Conservation (phyloP, 1,139 yeast species). For the Taphrina communis region DNA sequence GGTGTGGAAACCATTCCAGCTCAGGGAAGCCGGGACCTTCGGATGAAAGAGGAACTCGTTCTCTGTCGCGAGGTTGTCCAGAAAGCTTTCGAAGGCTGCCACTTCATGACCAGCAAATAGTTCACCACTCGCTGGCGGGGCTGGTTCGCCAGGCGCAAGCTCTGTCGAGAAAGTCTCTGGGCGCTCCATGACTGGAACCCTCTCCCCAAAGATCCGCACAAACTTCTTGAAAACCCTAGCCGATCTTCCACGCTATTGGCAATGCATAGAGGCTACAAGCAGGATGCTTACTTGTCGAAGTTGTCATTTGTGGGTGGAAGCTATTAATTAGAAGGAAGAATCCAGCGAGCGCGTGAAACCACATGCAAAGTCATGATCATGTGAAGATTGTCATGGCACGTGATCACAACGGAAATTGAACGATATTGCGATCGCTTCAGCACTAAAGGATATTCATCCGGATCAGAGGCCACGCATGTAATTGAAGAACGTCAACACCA, state of each 20-base stretch:
- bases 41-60: slow-evolving; percentile 52
- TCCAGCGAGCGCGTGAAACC: slow-evolving; percentile 5
- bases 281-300: neutral
- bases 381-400: slow-evolving; percentile 11
- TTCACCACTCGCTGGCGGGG: slow-evolving; percentile 10
- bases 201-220: neutral
- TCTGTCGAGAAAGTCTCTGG: neutral
- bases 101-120: slow-evolving; percentile 52
- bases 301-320: neutral
- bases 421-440: too few species aligned
- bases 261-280: too few species aligned
- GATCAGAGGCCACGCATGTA: too few species aligned
- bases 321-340: neutral
- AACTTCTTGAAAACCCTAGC: neutral
- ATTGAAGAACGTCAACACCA: too few species aligned
- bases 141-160: slow-evolving; percentile 27
- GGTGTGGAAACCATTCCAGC: slow-evolving; percentile 50
- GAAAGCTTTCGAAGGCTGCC: slow-evolving; percentile 52
- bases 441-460: too few species aligned
- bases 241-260: too few species aligned
- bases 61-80: slow-evolving; percentile 53
- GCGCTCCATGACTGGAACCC: neutral
- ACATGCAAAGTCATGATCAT: slow-evolving; percentile 6
- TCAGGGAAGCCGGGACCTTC: slow-evolving; percentile 48
- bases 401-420: neutral